A percentile compares a stretch with the other conserved stretches of the same genome.
Evolutionary conservation across 495 filamentous ascomycete genomes (phyloP).

Genomic region (Thermochaetoides thermophila): DNA sequence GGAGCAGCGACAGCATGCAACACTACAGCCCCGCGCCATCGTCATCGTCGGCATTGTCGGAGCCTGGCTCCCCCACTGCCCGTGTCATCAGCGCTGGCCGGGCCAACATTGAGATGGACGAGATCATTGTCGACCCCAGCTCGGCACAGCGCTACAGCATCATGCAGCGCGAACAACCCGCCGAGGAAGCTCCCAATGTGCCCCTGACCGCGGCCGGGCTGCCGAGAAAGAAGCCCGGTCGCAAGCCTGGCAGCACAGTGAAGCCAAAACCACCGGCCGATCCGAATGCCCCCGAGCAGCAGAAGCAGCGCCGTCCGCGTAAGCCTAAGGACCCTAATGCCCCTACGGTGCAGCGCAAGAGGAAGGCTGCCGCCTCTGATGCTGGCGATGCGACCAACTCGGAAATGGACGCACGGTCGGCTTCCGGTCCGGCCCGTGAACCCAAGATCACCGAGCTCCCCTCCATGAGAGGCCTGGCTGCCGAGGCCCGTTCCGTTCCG

Average conservation of each 20-base stretch:
- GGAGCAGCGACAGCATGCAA: conserved; percentile 6
- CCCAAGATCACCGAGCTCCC: conserved; percentile 26
- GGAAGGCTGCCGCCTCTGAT: conserved; percentile 28
- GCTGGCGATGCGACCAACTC: conserved; percentile 14
- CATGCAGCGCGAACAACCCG: conserved; percentile 18
- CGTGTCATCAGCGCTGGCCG: conserved; percentile 18
- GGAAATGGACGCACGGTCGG: conserved; percentile 10
- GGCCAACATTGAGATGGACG: conserved; percentile 24
- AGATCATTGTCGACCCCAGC: conserved; percentile 24
- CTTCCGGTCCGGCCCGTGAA: conserved; percentile 16
- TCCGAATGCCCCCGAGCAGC: conserved; percentile 27
- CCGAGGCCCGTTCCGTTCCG: too few species aligned
- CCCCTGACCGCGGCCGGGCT: conserved; percentile 31
- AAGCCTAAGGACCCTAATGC: conserved; percentile 44
- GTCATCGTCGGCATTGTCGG: conserved; percentile 21
- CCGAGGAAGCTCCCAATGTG: conserved; percentile 11
- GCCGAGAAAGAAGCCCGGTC: conserved; percentile 34
- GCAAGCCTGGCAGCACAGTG: conserved; percentile 34
- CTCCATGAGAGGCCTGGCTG: too few species aligned
- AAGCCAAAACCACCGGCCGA: conserved; percentile 32
- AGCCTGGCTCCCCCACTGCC: conserved; percentile 22
- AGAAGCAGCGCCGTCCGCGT: conserved; percentile 38
- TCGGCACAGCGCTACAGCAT: conserved; percentile 16
- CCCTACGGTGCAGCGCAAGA: conserved; percentile 35
- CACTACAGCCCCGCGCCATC: conserved; percentile 24